Base-by-base conservation (phyloP, 2,329 filamentous ascomycete genomes). In the Penicillium sp. region DNA sequence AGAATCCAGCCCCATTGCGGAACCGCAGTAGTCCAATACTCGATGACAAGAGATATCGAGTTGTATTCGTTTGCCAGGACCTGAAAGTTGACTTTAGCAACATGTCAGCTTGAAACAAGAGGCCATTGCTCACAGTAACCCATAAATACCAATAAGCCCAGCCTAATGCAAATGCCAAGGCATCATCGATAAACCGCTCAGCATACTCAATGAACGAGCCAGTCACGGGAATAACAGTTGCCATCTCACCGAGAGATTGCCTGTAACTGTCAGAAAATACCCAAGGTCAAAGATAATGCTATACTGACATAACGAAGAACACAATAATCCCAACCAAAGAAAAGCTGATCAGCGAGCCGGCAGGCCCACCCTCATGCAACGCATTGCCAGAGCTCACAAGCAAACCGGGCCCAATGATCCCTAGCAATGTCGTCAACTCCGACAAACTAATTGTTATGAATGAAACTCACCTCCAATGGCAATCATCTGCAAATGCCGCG, bases 231-330 rank as follows among this genome's bases (percentile, higher is more conserved):
- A 88, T 90, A 1, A 91, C 74, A 7, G 89, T 91, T 3, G 89
- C 89, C 65, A 91, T 77, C 70, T 92, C 89, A 21, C 89, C 89
- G 7, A 92, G 76, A 4, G 85, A 88, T 77, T 91, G 89, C 84
- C 90, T 90, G 79, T 81, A 57, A 68, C 13, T 7, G n/a, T 53
- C 29, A 61, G 39, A 8, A 35, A 26, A 29, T 21, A 19, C 39
- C 24, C 6, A 27, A 48, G 1, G 3, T 7, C 10, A 1, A n/a
- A 13, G 1, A 1, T 1, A 4, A 0, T 3, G 16, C 7, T 3
- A 7, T 21, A 58, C 46, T 14, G 58, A 73, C 74, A 78, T 76
- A 43, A 74, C 71, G 54, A 74, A 75, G 60, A 75, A 83, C 2
- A 88, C 88, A 57, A 91, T 84, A 60, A 90, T 81, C 11, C 87